A percentile compares a stretch with the other conserved stretches of the same genome.
phyloP scores from a whole-genome alignment of 2,329 filamentous ascomycete species.

The Curvularia hawaiiensis region DNA sequence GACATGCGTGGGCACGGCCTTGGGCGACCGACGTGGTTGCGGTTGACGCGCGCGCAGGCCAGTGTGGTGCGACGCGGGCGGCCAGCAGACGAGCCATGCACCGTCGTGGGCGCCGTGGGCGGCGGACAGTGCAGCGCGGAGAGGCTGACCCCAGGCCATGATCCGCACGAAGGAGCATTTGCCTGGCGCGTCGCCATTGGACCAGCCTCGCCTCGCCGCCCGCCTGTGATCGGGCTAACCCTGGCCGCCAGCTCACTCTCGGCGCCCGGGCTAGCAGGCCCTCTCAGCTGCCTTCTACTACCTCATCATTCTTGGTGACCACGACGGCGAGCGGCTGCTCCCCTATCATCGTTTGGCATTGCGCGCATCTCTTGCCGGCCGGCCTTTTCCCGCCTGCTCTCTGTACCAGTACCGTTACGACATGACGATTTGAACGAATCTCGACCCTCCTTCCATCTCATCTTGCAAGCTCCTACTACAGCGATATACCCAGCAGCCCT shows the following conservation, averaged over 20 bases:
- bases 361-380: constrained; percentile 21
- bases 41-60: neutral
- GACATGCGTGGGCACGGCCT: neutral
- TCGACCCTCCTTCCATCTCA: constrained; percentile 16
- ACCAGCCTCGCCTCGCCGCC: constrained; percentile 16
- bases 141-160: constrained; percentile 4
- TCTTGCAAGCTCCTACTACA: constrained; percentile 24
- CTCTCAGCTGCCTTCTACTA: constrained; percentile 33
- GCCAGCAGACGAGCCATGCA: constrained; percentile 3
- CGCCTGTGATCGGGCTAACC: constrained; percentile 8
- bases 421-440: constrained; percentile 24
- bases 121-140: neutral
- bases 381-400: constrained; percentile 12
- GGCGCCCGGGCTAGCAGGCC: constrained; percentile 3
- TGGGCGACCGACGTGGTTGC: neutral
- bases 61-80: neutral
- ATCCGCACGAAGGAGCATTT: constrained; percentile 17
- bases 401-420: constrained; percentile 23
- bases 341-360: constrained; percentile 22
- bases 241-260: constrained; percentile 16
- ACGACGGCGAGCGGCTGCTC: constrained; percentile 24
- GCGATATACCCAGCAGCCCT: constrained; percentile 35
- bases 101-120: constrained; percentile 5
- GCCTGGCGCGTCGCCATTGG: constrained; percentile 12
- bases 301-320: constrained; percentile 26